Percentiles rank a stretch among this genome's conserved stretches.
Conservation (phyloP, 2,329 filamentous ascomycete genomes). For the Epichloe sp. region DNA sequence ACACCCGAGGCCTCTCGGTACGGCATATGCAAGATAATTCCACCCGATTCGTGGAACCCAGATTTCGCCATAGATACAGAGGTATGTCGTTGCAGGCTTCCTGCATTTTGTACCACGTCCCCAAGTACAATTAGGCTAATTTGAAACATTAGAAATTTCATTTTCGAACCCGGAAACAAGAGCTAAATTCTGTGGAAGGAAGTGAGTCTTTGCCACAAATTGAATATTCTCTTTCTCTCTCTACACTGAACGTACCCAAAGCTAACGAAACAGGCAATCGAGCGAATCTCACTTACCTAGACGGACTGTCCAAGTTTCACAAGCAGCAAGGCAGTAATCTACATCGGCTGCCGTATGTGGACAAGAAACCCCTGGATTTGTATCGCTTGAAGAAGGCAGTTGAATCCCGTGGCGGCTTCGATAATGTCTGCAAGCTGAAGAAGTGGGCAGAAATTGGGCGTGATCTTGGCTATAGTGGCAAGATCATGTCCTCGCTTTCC, state of each 20-base stretch:
- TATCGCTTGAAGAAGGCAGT: slow-evolving; percentile 96
- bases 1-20: slow-evolving; percentile 72
- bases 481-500: slow-evolving; percentile 98
- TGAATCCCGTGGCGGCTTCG: slow-evolving; percentile 86
- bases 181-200: slow-evolving; percentile 96
- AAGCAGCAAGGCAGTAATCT: slow-evolving; percentile 91
- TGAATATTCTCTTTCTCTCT: background rate
- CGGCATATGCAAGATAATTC: slow-evolving; percentile 91
- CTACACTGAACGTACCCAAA: background rate
- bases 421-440: slow-evolving; percentile 91
- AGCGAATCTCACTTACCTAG: slow-evolving; percentile 89
- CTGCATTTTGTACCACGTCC: background rate
- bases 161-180: slow-evolving; percentile 89
- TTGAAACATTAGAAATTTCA: slow-evolving; percentile 62
- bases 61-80: slow-evolving; percentile 94
- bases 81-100: slow-evolving; percentile 34
- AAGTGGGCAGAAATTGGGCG: slow-evolving; percentile 99
- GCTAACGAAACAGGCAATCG: slow-evolving; percentile 54
- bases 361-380: slow-evolving; percentile 91
- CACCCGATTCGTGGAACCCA: slow-evolving; percentile 87
- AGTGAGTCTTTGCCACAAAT: slow-evolving; percentile 42
- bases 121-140: background rate
- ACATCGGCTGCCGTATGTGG: slow-evolving; percentile 88
- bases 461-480: slow-evolving; percentile 93
- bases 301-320: slow-evolving; percentile 91